Evolutionary conservation across 2,329 filamentous ascomycete genomes (phyloP).

Genomic region (Albophoma yamanashiensis): DNA sequence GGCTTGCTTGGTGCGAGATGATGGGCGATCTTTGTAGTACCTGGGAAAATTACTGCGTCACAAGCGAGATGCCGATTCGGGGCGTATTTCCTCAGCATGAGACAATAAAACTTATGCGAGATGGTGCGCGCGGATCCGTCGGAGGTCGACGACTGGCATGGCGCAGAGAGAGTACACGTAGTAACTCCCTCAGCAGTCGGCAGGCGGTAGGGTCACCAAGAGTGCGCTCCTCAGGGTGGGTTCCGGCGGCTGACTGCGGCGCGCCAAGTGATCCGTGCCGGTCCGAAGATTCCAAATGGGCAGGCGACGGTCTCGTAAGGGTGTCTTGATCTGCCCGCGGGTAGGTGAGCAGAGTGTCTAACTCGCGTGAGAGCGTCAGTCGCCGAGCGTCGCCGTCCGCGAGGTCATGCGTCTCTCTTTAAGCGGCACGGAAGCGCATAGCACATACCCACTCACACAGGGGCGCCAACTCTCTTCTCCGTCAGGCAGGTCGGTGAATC

Average conservation of each 20-base stretch:
- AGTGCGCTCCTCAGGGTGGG: background rate
- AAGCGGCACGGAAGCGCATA: background rate
- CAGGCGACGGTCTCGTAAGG: background rate
- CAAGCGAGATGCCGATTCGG: background rate
- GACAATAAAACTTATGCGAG: background rate
- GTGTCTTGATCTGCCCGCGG: background rate
- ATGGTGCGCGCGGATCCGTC: constrained; percentile 2
- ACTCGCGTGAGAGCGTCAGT: background rate
- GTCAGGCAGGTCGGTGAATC: background rate
- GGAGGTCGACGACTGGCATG: background rate
- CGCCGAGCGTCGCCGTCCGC: background rate
- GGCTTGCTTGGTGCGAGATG: background rate
- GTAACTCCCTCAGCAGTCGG: background rate
- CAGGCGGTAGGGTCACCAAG: background rate
- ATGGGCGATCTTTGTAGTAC: background rate
- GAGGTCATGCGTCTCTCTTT: background rate
- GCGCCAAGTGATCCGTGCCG: background rate
- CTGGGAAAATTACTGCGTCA: background rate
- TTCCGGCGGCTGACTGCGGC: background rate
- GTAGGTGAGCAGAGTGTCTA: background rate
- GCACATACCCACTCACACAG: background rate
- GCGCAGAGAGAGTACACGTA: background rate
- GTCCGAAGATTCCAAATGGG: background rate
- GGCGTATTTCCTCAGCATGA: background rate
- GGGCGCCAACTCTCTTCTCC: background rate